Conservation (phyloP, 768 basidiomycete species). For the Panaeolus papilionaceus region DNA sequence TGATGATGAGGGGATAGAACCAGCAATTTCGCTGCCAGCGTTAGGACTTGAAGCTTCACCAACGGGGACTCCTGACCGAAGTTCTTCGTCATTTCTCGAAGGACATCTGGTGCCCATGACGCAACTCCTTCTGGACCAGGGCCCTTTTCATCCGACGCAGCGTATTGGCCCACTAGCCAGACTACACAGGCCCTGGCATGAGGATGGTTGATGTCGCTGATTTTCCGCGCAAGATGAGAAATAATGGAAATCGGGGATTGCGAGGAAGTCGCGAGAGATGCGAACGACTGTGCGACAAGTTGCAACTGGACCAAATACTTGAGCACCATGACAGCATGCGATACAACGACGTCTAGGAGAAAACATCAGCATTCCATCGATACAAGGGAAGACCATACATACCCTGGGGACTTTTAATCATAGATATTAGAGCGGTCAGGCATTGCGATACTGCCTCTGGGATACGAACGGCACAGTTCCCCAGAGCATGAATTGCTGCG, state of each 20-base stretch:
- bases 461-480: constrained; percentile 70
- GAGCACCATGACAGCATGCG: constrained; percentile 82
- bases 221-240: constrained; percentile 74
- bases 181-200: constrained; percentile 87
- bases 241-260: constrained; percentile 69
- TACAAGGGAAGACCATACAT: constrained; percentile 27
- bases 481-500: constrained; percentile 80
- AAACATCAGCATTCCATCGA: background rate
- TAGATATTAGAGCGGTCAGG: constrained; percentile 73
- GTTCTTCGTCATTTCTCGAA: constrained; percentile 78
- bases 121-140: constrained; percentile 61
- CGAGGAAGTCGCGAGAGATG: constrained; percentile 30
- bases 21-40: constrained; percentile 85
- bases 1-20: constrained; percentile 65
- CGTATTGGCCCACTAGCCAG: constrained; percentile 94
- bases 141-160: constrained; percentile 44
- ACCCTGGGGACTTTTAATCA: constrained; percentile 84
- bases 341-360: constrained; percentile 71
- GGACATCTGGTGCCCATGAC: constrained; percentile 88
- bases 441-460: constrained; percentile 77
- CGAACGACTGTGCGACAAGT: constrained; percentile 42
- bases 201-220: constrained; percentile 82
- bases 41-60: constrained; percentile 86
- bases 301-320: constrained; percentile 84
- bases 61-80: constrained; percentile 68